Conservation (phyloP, 345 rosid genomes). For the Dipteronia sinensis region DNA sequence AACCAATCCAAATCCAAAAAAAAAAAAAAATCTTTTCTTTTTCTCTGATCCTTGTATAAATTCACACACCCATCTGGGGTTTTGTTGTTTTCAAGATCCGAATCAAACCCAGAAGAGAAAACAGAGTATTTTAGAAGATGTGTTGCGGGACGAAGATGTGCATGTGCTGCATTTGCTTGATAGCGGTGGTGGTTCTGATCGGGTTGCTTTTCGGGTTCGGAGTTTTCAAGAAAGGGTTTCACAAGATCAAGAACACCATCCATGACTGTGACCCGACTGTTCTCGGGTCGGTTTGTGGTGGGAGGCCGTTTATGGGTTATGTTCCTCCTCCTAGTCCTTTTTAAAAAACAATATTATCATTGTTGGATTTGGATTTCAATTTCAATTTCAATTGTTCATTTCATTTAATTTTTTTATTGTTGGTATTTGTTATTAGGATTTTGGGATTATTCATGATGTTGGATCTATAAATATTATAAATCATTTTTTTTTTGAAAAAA, state of each 20-base stretch:
- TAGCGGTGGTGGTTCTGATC: slow-evolving; percentile 62
- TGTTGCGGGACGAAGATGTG: slow-evolving; percentile 72
- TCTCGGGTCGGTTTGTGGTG: slow-evolving; percentile 14
- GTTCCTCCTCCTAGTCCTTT: slow-evolving; percentile 47
- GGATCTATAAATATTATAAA: not conserved
- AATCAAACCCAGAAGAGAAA: not conserved
- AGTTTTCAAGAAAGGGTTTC: slow-evolving; percentile 77
- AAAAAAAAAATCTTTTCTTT: not conserved
- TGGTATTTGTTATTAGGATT: not conserved
- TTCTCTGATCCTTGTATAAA: not conserved
- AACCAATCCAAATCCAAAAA: not conserved
- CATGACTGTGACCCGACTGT: slow-evolving; percentile 44
- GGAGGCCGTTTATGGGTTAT: slow-evolving; percentile 53
- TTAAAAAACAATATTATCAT: not conserved
- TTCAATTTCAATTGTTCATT: not conserved
- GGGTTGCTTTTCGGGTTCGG: slow-evolving; percentile 86
- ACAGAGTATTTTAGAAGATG: slow-evolving; percentile 39
- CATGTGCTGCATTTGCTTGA: slow-evolving; percentile 73
- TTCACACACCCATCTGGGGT: not conserved
- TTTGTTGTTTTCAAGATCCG: slow-evolving; percentile 1
- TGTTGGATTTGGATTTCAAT: not conserved
- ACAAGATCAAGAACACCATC: slow-evolving; percentile 63
- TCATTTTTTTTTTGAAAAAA: no score
- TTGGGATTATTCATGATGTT: not conserved
- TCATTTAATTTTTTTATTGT: not conserved